Conservation (phyloP, 208 protist species). For the Acanthamoeba culbertsoni region DNA sequence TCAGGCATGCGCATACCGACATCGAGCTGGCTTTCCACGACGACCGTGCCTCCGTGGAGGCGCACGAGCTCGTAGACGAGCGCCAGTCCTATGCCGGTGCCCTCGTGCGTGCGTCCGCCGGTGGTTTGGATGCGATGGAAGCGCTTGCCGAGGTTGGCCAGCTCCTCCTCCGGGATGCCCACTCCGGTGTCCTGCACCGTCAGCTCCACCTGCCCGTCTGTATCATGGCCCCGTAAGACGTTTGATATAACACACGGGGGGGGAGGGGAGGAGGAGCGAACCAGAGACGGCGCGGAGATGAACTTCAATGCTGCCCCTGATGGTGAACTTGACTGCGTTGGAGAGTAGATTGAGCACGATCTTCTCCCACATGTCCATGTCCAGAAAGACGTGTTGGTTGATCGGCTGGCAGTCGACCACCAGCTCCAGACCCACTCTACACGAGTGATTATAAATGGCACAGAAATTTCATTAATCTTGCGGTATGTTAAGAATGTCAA, state of each 20-base stretch:
- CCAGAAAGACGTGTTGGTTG: constrained; percentile 12
- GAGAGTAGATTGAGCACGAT: constrained; percentile 70
- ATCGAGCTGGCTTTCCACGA: not conserved
- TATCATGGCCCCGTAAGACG: not conserved
- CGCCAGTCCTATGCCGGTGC: constrained; percentile 65
- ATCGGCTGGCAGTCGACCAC: not conserved
- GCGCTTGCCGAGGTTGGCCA: constrained; percentile 60
- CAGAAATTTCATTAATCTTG: not conserved
- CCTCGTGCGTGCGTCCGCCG: constrained; percentile 58
- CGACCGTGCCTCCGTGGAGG: constrained; percentile 56
- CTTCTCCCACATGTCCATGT: constrained; percentile 64
- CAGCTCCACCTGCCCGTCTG: not conserved
- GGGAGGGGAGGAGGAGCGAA: not conserved
- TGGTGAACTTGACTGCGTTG: constrained; percentile 76
- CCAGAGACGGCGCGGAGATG: not conserved
- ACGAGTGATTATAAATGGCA: not conserved
- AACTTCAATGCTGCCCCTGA: constrained; percentile 20
- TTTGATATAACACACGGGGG: not conserved
- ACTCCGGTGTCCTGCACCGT: constrained; percentile 62
- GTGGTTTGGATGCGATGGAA: constrained; percentile 63
- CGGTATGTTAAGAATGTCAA: too few species aligned
- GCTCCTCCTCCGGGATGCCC: constrained; percentile 62
- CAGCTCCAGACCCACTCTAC: not conserved
- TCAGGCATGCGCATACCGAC: too few species aligned
- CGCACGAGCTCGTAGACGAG: too few species aligned